Percentiles rank a stretch among this genome's conserved stretches.
Conservation (phyloP, 768 basidiomycete species). For the Naganishia kalamii region DNA sequence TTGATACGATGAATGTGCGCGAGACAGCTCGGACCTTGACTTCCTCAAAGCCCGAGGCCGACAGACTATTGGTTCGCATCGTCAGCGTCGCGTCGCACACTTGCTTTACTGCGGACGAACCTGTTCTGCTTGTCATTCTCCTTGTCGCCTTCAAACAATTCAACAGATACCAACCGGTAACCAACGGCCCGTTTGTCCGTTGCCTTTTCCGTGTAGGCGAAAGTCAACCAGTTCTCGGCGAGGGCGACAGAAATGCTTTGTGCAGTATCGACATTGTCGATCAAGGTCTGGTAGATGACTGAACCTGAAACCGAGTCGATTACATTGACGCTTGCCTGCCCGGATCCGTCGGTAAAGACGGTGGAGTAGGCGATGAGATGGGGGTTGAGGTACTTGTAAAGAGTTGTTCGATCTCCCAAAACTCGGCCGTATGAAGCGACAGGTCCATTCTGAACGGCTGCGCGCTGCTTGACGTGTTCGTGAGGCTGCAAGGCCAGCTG, state of each 20-base stretch:
- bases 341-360: constrained; percentile 25
- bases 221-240: constrained; percentile 88
- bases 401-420: constrained; percentile 73
- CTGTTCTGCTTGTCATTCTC: constrained; percentile 66
- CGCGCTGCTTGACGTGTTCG: constrained; percentile 57
- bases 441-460: constrained; percentile 50
- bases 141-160: constrained; percentile 73
- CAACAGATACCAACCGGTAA: constrained; percentile 69
- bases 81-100: neutral
- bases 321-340: constrained; percentile 57
- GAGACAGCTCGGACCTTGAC: constrained; percentile 58
- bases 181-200: constrained; percentile 53
- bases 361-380: constrained; percentile 56
- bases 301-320: constrained; percentile 75
- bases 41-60: constrained; percentile 54
- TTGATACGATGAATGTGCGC: constrained; percentile 64
- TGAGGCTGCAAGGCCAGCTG: constrained; percentile 54
- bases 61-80: neutral
- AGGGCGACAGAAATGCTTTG: constrained; percentile 58
- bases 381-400: constrained; percentile 92
- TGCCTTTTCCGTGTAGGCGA: constrained; percentile 68
- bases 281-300: constrained; percentile 60
- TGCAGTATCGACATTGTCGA: constrained; percentile 49
- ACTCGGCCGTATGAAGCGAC: constrained; percentile 78
- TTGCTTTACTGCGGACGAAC: constrained; percentile 49